Evolutionary conservation across 495 filamentous ascomycete genomes (phyloP), one percentile per base, ranked within the genome.

Genomic region (Amorphotheca resinae): DNA sequence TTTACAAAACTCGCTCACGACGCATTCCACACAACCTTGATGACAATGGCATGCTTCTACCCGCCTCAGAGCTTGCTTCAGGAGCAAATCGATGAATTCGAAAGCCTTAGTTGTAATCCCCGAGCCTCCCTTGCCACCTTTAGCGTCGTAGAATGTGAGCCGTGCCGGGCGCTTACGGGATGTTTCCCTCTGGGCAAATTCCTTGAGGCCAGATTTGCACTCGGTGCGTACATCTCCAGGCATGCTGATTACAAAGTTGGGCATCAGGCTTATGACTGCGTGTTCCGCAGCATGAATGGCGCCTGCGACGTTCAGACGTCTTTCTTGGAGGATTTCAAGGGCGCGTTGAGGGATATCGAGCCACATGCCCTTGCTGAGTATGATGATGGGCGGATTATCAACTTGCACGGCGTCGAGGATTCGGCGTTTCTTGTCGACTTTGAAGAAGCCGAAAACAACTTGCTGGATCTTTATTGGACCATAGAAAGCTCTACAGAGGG

Each of bases 211-310:
- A 46, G 69, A 65, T 62, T 98, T 96, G 54, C 91, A 98, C 64
- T 96, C 91, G 0, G 91, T 96, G 15, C 84, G 78, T 12, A 96
- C 86, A 47, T 94, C 88, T 36, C 84, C 73, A 2, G 82, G 79
- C 62, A 87, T 79, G 47, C 75, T 81, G 44, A 94, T 74, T 20
- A 95, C 87, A 53, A 91, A 94, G 30, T 82, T 87, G 0, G 88
- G 88, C 60, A 98, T 77, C 0, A 96, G 68, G 25, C 75, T 81
- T 22, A 95, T 69, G 41, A 96, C 65, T 1, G 87, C 87, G 51
- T 98, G 91, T 59, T 95, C 84, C 14, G 91, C 91, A 0, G 87
- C 87, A 57, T 96, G 91, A 48, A 98, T 95, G 0, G 85, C 87
- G 1, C 76, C 91, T 0, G 87, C 91, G 18, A 89, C 67, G 59